phyloP scores from a whole-genome alignment of 1,284 basidiomycete genomes.

The Leccinum huronense region DNA sequence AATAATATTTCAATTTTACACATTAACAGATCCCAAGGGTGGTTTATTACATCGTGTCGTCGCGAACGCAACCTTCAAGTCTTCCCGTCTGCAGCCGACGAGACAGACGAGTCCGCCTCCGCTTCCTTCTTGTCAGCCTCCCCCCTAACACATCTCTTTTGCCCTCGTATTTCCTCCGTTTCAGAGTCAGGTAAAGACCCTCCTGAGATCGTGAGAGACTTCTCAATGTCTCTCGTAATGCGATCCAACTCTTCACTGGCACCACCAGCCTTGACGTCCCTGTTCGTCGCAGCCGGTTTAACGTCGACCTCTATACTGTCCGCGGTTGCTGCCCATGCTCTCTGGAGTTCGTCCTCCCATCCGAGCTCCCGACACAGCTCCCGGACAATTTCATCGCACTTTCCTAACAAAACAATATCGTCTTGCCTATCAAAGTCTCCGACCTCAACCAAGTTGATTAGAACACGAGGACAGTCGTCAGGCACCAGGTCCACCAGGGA shows the following conservation, averaged over 20 bases:
- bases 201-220: constrained; percentile 26
- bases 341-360: constrained; percentile 64
- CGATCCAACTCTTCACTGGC: constrained; percentile 35
- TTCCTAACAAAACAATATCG: constrained; percentile 63
- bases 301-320: constrained; percentile 26
- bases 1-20: neutral
- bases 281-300: constrained; percentile 11
- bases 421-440: constrained; percentile 53
- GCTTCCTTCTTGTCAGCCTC: constrained; percentile 4
- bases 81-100: neutral
- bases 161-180: constrained; percentile 1
- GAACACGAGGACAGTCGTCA: constrained; percentile 52
- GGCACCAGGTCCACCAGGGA: constrained; percentile 54
- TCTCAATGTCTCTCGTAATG: constrained; percentile 35
- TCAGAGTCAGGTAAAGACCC: constrained; percentile 6
- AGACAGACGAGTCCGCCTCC: constrained; percentile 1
- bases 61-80: constrained; percentile 3
- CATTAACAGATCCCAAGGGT: neutral
- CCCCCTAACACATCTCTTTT: neutral
- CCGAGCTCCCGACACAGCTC: constrained; percentile 62
- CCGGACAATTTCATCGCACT: constrained; percentile 64
- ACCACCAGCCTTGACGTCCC: constrained; percentile 22
- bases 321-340: constrained; percentile 54
- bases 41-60: neutral
- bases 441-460: constrained; percentile 66